Conservation (phyloP, 2,329 filamentous ascomycete species). For the Nigrospora osmanthi region DNA sequence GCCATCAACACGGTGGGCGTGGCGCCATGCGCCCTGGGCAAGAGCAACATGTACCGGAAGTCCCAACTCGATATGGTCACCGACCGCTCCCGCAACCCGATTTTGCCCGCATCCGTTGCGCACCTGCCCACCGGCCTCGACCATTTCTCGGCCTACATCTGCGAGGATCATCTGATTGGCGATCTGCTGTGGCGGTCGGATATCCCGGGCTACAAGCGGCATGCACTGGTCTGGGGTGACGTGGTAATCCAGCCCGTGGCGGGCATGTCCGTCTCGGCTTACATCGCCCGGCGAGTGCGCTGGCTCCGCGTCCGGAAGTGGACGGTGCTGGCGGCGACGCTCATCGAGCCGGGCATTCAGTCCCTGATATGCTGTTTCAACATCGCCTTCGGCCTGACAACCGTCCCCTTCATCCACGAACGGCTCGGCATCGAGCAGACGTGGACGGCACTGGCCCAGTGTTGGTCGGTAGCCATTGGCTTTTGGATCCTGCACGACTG, state of each 20-base stretch:
- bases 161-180: conserved; percentile 93
- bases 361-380: conserved; percentile 77
- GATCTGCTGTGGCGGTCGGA: conserved; percentile 78
- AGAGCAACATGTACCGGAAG: conserved; percentile 97
- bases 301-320: conserved; percentile 95
- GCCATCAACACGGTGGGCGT: conserved; percentile 91
- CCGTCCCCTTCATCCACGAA: conserved; percentile 54
- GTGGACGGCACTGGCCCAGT: conserved; percentile 56
- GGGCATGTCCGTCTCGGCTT: conserved; percentile 68
- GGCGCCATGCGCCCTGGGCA: conserved; percentile 90
- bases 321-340: conserved; percentile 79
- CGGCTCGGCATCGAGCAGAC: conserved; percentile 49
- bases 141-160: conserved; percentile 92
- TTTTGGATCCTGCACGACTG: conserved; percentile 73
- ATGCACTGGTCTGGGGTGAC: conserved; percentile 78
- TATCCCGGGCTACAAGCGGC: conserved; percentile 62
- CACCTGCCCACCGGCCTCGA: conserved; percentile 64
- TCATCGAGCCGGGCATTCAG: conserved; percentile 90
- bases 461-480: conserved; percentile 60
- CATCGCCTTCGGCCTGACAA: conserved; percentile 71
- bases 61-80: conserved; percentile 77
- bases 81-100: conserved; percentile 35
- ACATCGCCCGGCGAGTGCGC: conserved; percentile 71
- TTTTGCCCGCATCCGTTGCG: conserved; percentile 27
- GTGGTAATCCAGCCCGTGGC: conserved; percentile 85